Percentiles rank a stretch among this genome's conserved stretches.
Evolutionary conservation across 2,329 filamentous ascomycete genomes (phyloP).

Genomic region (Pseudogymnoascus pannorum): DNA sequence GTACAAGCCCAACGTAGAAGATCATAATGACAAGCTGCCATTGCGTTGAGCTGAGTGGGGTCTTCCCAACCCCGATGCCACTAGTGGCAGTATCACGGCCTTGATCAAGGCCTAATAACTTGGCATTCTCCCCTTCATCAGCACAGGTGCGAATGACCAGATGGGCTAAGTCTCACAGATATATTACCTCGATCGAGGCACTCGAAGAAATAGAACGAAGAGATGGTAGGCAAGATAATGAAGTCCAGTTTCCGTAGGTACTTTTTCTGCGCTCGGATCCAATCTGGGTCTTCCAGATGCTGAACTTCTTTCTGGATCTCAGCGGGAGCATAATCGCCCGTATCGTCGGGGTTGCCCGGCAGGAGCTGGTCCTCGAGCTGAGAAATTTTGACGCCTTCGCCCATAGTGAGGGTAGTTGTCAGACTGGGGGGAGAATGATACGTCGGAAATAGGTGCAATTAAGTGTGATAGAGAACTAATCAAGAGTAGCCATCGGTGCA

Average conservation of each 20-base stretch:
- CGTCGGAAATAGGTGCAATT: neutral
- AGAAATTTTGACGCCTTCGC: constrained; percentile 9
- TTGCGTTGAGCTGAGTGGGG: constrained; percentile 11
- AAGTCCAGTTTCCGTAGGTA: constrained; percentile 16
- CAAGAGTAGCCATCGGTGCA: too few species aligned
- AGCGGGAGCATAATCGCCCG: constrained; percentile 11
- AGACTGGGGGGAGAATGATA: neutral
- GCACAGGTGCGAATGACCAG: neutral
- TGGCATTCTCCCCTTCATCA: constrained; percentile 14
- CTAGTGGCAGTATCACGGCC: constrained; percentile 9
- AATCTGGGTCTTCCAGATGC: constrained; percentile 14
- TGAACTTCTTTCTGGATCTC: constrained; percentile 14
- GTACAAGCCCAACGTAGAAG: constrained; percentile 19
- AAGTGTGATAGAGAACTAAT: neutral
- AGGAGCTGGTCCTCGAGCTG: constrained; percentile 10
- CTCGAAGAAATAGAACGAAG: constrained; percentile 17
- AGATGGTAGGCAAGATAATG: constrained; percentile 16
- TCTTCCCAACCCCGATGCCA: constrained; percentile 14
- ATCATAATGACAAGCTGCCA: constrained; percentile 18
- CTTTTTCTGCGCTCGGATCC: constrained; percentile 12
- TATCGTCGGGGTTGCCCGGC: neutral
- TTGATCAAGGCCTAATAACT: constrained; percentile 14
- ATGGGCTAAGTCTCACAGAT: constrained; percentile 9
- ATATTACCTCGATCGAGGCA: constrained; percentile 17
- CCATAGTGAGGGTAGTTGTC: constrained; percentile 4